Percentiles rank a stretch among this genome's conserved stretches.
These are phyloP conservation scores for Gossypium mustelinum DNA, from an alignment of 345 rosid species.

Conservation along the genomic window DNA sequence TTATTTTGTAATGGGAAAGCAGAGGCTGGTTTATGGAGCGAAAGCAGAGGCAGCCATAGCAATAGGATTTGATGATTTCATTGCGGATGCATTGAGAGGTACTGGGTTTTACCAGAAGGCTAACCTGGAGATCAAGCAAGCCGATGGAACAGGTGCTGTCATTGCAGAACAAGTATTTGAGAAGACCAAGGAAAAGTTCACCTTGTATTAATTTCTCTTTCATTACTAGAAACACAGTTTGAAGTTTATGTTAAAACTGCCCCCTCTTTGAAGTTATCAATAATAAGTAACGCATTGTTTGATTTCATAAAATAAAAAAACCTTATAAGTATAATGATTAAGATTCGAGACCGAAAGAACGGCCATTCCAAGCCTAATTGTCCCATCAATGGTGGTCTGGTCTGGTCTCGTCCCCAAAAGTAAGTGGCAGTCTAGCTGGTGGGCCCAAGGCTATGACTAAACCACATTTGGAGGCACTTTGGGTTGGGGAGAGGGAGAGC, in stretches of 20 bases:
- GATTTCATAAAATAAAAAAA: background rate
- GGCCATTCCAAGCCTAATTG: too few relatives aligned
- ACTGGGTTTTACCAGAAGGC: slow-evolving; percentile 69
- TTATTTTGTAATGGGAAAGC: background rate
- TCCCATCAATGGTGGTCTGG: too few relatives aligned
- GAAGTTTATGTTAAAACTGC: background rate
- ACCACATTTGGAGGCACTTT: too few relatives aligned
- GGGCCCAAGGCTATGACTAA: too few relatives aligned
- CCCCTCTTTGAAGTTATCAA: background rate
- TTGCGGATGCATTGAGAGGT: slow-evolving; percentile 70
- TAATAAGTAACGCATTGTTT: background rate
- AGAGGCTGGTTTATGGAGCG: slow-evolving; percentile 80
- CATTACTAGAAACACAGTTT: background rate
- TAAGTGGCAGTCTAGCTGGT: too few relatives aligned
- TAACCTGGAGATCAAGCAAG: slow-evolving; percentile 66
- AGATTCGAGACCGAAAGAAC: too few relatives aligned
- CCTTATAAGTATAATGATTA: too few relatives aligned
- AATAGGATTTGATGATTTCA: slow-evolving; percentile 86
- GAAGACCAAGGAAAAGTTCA: slow-evolving; percentile 76
- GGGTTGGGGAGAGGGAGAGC: too few relatives aligned
- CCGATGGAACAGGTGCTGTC: slow-evolving; percentile 66
- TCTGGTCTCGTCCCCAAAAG: too few relatives aligned
- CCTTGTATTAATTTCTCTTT: slow-evolving; percentile 46
- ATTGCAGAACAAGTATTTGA: slow-evolving; percentile 89
- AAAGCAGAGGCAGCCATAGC: slow-evolving; percentile 84